Evolutionary conservation across 208 protist genomes (phyloP), one percentile per base, ranked within the genome.

Genomic region (Baffinella frigidus): DNA sequence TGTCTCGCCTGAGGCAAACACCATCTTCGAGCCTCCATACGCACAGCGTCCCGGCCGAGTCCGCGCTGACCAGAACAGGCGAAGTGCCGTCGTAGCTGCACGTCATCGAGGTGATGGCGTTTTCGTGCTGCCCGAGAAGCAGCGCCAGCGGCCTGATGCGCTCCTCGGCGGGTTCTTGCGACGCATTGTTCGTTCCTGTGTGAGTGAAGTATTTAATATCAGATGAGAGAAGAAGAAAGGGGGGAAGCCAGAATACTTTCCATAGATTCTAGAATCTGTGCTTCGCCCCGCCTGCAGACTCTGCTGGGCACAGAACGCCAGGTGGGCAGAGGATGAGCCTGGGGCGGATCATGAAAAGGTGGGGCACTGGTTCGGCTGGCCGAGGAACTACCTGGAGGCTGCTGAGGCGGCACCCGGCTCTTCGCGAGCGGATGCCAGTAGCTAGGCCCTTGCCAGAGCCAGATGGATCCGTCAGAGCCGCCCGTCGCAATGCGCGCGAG

Each of bases 1-100:
- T 68, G 80, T 3, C 4, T n/a, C 9, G 24, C 51, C 56, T 71
- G 5, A 90, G 41, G 33, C 83, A 90, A 27, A 90, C 51, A 39
- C 83, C 83, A 38, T 90, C 83, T 11, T 90, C 83, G 51, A 90
- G 36, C n/a, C 64, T 90, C 83, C 83, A 90, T 1, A 90, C 83
- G 50, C 83, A 77, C n/a, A 90, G 14, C 3, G 33, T 51, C 17
- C n/a, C 45, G 33, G 35, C 35, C n/a, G 17, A 27, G 43, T 90
- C 83, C 17, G 83, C 83, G 83, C 83, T 90, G 30, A 71, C 38
- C 35, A 90, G 83, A 11, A 90, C 83, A 30, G 67, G 56, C 35
- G 20, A 27, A n/a, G 67, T 72, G 33, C 83, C 83, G 11, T 90
- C 83, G 36, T 51, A 67, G 2, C 51, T 51, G 30, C 10, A 51